Conservation (phyloP, 768 basidiomycete species). For the Psilocybe subaeruginosa region DNA sequence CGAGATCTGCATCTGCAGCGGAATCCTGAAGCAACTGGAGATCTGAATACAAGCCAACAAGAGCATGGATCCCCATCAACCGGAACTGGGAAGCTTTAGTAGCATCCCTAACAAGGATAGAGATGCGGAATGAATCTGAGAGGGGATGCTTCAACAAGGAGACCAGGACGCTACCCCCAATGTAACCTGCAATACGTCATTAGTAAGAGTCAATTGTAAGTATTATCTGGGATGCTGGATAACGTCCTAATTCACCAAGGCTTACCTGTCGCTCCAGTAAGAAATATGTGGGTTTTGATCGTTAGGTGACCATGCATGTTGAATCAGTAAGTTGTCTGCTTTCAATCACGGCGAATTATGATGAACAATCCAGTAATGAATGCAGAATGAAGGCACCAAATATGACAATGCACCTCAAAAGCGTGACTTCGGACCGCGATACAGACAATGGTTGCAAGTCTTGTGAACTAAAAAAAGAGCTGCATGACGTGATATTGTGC, state of each 20-base stretch:
- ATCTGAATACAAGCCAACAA: slow-evolving; percentile 46
- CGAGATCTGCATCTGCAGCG: slow-evolving; percentile 47
- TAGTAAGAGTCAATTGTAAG: not conserved
- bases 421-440: too few relatives aligned
- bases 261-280: slow-evolving; percentile 52
- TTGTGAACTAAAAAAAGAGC: too few relatives aligned
- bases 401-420: not conserved
- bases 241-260: not conserved
- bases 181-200: slow-evolving; percentile 44
- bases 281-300: slow-evolving; percentile 39
- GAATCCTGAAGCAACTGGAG: slow-evolving; percentile 36
- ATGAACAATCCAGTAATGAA: not conserved
- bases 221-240: too few relatives aligned
- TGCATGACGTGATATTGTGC: not conserved
- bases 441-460: not conserved
- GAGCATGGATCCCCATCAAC: slow-evolving; percentile 36
- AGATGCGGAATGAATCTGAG: slow-evolving; percentile 43
- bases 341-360: not conserved
- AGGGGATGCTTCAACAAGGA: slow-evolving; percentile 48
- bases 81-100: slow-evolving; percentile 39
- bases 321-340: not conserved
- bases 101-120: slow-evolving; percentile 45
- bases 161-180: slow-evolving; percentile 55
- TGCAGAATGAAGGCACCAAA: not conserved
- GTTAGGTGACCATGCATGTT: slow-evolving; percentile 19